phyloP scores from a whole-genome alignment of 306 rosid genomes.

The Cucurbita ficifolia region DNA sequence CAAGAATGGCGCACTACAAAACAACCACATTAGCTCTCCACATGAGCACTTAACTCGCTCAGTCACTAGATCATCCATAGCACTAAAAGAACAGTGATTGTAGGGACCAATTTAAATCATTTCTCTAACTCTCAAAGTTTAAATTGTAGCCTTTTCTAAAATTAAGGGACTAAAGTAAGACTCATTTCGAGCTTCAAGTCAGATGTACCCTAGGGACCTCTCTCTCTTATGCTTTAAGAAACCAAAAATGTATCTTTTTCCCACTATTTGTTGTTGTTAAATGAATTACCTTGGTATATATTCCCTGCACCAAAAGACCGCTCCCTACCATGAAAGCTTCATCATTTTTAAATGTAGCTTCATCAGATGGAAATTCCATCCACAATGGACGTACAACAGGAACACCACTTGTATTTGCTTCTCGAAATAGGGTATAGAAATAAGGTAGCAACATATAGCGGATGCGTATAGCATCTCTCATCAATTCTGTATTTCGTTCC shows the following conservation, averaged over 20 bases:
- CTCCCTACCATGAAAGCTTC: conserved; percentile 94
- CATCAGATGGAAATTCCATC: conserved; percentile 97
- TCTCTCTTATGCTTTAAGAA: background rate
- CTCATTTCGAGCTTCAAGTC: background rate
- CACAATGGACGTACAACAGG: conserved; percentile 86
- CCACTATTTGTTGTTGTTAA: background rate
- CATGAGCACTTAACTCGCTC: background rate
- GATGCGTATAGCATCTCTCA: conserved; percentile 67
- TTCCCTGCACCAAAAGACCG: conserved; percentile 88
- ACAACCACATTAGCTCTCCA: background rate
- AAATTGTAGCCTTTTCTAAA: background rate
- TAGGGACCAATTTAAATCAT: background rate
- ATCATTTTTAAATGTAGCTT: conserved; percentile 77
- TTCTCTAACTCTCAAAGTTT: background rate
- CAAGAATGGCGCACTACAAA: background rate
- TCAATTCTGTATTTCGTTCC: conserved; percentile 57
- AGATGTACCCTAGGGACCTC: background rate
- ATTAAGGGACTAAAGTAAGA: background rate
- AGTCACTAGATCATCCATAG: background rate
- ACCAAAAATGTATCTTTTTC: background rate
- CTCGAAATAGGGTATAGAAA: conserved; percentile 84
- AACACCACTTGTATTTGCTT: conserved; percentile 71
- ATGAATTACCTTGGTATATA: conserved; percentile 62
- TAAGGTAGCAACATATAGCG: conserved; percentile 84
- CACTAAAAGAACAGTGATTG: background rate